Evolutionary conservation across 805 yeast species (phyloP).

Genomic region (Metschnikowia dekortorum): DNA sequence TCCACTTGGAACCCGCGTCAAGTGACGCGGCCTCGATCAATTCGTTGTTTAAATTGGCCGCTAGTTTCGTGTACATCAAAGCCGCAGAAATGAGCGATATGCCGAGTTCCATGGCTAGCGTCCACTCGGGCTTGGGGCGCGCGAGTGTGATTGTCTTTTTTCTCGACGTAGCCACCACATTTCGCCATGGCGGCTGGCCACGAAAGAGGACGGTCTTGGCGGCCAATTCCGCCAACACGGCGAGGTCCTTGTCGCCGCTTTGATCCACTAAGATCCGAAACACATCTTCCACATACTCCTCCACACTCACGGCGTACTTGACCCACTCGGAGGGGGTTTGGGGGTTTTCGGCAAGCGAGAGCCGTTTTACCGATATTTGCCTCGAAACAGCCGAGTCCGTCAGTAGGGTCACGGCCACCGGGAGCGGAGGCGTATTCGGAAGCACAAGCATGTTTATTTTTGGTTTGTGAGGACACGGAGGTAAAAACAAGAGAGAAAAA

Average conservation of each 20-base stretch:
- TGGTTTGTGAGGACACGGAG: too few species aligned
- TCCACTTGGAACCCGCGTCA: constrained; percentile 31
- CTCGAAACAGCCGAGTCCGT: not conserved
- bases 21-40: constrained; percentile 25
- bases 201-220: not conserved
- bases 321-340: not conserved
- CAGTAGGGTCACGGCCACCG: constrained; percentile 1
- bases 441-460: constrained; percentile 22
- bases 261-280: constrained; percentile 12
- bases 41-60: constrained; percentile 33
- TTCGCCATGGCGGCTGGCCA: not conserved
- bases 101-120: constrained; percentile 28
- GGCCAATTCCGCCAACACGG: not conserved
- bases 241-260: not conserved
- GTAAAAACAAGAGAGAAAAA: too few species aligned
- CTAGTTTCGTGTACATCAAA: constrained; percentile 29
- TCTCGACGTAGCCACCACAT: not conserved
- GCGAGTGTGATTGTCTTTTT: not conserved
- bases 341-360: not conserved
- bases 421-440: constrained; percentile 31
- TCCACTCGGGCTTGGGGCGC: constrained; percentile 22
- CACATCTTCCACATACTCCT: constrained; percentile 29
- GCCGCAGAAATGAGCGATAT: constrained; percentile 21
- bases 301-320: constrained; percentile 27
- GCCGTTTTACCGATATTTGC: not conserved